Evolutionary conservation across 129 eudicot species (phyloP).

Genomic region (Ambrosia trifida): DNA sequence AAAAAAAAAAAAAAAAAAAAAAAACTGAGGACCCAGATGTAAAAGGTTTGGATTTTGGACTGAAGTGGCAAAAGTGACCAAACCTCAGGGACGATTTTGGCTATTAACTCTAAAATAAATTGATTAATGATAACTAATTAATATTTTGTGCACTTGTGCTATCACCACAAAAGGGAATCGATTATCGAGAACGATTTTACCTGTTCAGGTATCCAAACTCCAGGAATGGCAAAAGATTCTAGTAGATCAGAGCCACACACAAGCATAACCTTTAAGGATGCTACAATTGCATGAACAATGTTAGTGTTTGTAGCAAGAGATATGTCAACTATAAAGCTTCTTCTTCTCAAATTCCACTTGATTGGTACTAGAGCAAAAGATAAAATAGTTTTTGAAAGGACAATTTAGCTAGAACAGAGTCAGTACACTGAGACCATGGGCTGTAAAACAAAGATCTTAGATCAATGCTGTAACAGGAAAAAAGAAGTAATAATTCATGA

Average conservation of each 20-base stretch:
- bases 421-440: neutral
- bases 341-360: neutral
- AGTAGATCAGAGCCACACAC: slow-evolving; percentile 91
- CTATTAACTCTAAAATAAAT: too few relatives aligned
- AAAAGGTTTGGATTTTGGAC: too few relatives aligned
- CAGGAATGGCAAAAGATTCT: slow-evolving; percentile 77
- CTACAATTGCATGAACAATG: slow-evolving; percentile 34
- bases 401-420: neutral
- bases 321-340: neutral
- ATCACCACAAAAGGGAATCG: neutral
- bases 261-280: slow-evolving; percentile 71
- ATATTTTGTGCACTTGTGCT: neutral
- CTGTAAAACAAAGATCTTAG: neutral
- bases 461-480: neutral
- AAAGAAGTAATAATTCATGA: neutral
- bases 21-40: too few relatives aligned
- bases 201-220: slow-evolving; percentile 92
- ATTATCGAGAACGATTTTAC: slow-evolving; percentile 31
- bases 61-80: too few relatives aligned
- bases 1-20: too few relatives aligned
- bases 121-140: neutral
- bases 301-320: neutral
- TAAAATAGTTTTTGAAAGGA: neutral
- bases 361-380: neutral
- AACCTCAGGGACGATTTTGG: too few relatives aligned